Base-by-base conservation (phyloP, 1,139 yeast species). In the Sugiyamaella grinbergsii region DNA sequence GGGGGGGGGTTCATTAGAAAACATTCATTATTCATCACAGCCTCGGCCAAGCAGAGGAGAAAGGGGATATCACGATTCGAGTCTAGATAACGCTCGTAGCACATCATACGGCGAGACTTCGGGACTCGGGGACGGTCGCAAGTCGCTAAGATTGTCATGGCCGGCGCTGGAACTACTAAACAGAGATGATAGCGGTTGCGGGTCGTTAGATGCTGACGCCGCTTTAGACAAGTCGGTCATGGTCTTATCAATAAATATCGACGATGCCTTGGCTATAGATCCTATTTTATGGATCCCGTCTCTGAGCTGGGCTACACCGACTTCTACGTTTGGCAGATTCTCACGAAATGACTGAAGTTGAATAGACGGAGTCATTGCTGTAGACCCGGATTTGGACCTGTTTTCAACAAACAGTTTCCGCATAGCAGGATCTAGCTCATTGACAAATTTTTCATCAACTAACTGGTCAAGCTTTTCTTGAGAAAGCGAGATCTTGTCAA, bases 1-100 rank as follows among this genome's bases (percentile, higher is more conserved):
- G 13, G 28, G 18, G 32, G 19, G 13, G 37, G 38, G 45, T 22
- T 31, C 45, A n/a, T 39, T 36, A 40, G 15, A 26, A 38, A 23
- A 15, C 20, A 28, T 28, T 40, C 44, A 18, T 40, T 40, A 40
- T 26, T 40, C 44, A 40, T 40, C 36, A 40, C 19, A 19, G 36
- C 23, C 33, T 6, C 13, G 5, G 33, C 33, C 15, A 5, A 29
- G 38, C 3, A 16, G 22, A 11, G 7, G 22, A 20, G 37, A 13
- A 6, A 13, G 20, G 37, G 5, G 31, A 20, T n/a, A 15, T 34
- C 36, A 49, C 3, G 38, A 42, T 22, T 49, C 50, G n/a, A 47
- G 48, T 20, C 58, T 50, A 5, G 60, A 52, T 15, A 57, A 50
- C 2, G 60, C 57, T 18, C 60, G 51, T 20, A 58, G 41, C 33